Evolutionary conservation across 768 basidiomycete species (phyloP).

Genomic region (Favolaschia claudopus): DNA sequence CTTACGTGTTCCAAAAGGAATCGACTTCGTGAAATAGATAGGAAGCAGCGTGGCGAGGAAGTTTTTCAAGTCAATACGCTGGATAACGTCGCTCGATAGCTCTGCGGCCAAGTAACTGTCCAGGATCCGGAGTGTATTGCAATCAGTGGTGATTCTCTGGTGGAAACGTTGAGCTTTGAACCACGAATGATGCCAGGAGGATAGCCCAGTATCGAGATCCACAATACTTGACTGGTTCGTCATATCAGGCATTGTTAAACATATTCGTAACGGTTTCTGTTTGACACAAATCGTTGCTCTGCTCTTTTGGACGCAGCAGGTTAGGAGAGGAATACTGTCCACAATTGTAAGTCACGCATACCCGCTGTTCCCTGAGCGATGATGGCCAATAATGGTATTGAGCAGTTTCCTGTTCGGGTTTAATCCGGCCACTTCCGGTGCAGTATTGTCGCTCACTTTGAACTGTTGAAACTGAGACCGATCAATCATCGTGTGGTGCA

Average conservation of each 20-base stretch:
- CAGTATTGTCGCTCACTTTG: not conserved
- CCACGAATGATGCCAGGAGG: not conserved
- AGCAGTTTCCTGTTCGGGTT: not conserved
- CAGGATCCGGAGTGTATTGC: too few relatives aligned
- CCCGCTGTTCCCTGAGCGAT: too few relatives aligned
- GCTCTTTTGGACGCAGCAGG: not conserved
- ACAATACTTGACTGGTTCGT: not conserved
- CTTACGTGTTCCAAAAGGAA: not conserved
- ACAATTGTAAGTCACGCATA: not conserved
- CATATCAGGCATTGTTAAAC: not conserved
- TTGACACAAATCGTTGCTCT: conserved; percentile 2
- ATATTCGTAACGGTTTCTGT: not conserved
- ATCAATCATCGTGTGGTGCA: not conserved
- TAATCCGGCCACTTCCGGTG: too few relatives aligned
- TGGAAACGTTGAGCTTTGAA: not conserved
- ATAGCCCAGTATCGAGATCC: not conserved
- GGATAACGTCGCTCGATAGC: not conserved
- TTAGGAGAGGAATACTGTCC: not conserved
- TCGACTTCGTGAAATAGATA: not conserved
- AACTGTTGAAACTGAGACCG: conserved; percentile 3
- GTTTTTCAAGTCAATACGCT: not conserved
- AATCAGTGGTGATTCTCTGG: not conserved
- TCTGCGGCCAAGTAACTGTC: too few relatives aligned
- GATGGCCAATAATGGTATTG: not conserved
- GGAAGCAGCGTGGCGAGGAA: not conserved